These are phyloP conservation scores for Leccinum olivaceopallidum DNA, from an alignment of 768 basidiomycete species.

Conservation along the genomic window DNA sequence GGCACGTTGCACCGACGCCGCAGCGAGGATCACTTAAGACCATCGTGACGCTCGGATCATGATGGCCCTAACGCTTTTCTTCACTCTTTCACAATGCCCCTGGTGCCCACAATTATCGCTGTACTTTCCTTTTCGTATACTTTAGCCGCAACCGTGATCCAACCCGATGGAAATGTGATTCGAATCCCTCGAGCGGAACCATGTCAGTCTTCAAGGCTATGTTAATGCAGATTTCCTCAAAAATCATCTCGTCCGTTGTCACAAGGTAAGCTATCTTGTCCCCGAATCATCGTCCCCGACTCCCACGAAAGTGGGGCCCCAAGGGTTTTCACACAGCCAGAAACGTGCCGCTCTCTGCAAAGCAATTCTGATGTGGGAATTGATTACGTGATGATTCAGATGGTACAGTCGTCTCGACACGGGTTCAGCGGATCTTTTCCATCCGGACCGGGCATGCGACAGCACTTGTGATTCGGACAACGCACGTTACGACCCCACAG, in stretches of 20 bases:
- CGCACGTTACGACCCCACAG: slow-evolving; percentile 27
- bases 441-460: slow-evolving; percentile 34
- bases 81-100: slow-evolving; percentile 21
- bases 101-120: slow-evolving; percentile 8
- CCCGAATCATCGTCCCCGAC: no score
- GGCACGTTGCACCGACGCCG: not conserved
- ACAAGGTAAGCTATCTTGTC: slow-evolving; percentile 17
- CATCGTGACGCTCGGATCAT: not conserved
- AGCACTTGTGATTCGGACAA: slow-evolving; percentile 35
- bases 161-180: slow-evolving; percentile 5
- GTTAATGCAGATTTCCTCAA: slow-evolving; percentile 15
- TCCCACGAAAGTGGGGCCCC: no score
- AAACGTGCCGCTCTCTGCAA: no score
- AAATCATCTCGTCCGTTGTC: slow-evolving; percentile 15
- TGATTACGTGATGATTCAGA: no score
- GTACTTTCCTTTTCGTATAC: slow-evolving; percentile 19
- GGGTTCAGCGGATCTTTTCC: slow-evolving; percentile 51
- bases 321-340: no score
- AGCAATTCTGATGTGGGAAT: no score
- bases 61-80: not conserved
- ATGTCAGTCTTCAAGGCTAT: not conserved
- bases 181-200: slow-evolving; percentile 28
- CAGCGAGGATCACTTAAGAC: not conserved
- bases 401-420: slow-evolving; percentile 36
- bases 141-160: slow-evolving; percentile 2